Percentiles rank a stretch among this genome's conserved stretches.
phyloP scores from a whole-genome alignment of 192 early-diverging fungal species.

The Rhizophlyctis rosea region DNA sequence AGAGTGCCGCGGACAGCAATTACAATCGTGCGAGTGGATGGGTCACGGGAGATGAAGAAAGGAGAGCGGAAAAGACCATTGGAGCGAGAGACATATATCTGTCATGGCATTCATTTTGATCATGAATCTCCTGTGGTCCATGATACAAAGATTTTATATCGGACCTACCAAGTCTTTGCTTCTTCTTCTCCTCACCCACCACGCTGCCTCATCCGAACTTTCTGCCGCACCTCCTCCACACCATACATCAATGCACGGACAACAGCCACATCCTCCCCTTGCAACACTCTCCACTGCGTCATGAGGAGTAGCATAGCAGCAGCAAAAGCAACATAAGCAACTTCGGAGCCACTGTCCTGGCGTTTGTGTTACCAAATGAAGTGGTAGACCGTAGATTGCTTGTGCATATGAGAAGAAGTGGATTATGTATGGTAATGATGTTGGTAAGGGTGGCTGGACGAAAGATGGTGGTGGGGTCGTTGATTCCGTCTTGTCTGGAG shows the following conservation, averaged over 20 bases:
- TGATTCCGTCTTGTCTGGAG: too few relatives aligned
- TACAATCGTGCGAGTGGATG: slow-evolving; percentile 34
- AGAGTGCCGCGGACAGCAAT: slow-evolving; percentile 45
- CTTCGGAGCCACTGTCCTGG: background rate
- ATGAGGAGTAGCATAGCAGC: background rate
- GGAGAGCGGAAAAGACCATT: slow-evolving; percentile 42
- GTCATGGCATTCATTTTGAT: too few relatives aligned
- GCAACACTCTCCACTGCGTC: background rate
- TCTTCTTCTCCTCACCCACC: background rate
- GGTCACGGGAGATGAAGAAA: slow-evolving; percentile 38
- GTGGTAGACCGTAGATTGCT: background rate
- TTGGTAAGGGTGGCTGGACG: background rate
- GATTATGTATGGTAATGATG: too few relatives aligned
- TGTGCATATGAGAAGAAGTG: background rate
- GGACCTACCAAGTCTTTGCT: background rate
- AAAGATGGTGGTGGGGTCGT: background rate
- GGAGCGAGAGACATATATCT: background rate
- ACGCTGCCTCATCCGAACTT: background rate
- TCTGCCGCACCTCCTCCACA: too few relatives aligned
- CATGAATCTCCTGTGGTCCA: too few relatives aligned
- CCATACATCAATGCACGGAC: background rate
- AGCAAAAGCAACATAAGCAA: background rate
- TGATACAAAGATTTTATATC: too few relatives aligned
- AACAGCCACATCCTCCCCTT: background rate
- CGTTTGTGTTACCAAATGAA: background rate